Conservation (phyloP, 768 basidiomycete species). For the Boletus rubropictus region DNA sequence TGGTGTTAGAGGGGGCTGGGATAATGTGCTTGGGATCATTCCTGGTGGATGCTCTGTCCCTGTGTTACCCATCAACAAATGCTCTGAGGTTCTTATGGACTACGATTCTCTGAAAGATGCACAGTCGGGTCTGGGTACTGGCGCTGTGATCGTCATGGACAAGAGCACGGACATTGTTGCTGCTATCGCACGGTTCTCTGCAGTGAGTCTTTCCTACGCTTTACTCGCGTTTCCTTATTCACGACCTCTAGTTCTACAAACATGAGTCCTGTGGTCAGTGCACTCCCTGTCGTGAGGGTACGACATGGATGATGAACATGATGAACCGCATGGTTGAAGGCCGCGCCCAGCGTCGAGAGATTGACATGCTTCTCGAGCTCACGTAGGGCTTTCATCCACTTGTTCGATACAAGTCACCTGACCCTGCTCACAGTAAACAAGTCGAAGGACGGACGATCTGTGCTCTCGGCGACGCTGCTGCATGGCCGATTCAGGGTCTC, state of each 20-base stretch:
- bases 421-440: constrained; percentile 64
- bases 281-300: constrained; percentile 90
- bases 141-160: constrained; percentile 99
- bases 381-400: constrained; percentile 49
- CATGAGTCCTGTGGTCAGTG: constrained; percentile 99
- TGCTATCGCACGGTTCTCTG: constrained; percentile 90
- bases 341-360: constrained; percentile 85
- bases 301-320: constrained; percentile 99
- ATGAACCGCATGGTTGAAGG: constrained; percentile 96
- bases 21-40: constrained; percentile 93
- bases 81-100: constrained; percentile 93
- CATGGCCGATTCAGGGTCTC: constrained; percentile 97
- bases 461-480: constrained; percentile 93
- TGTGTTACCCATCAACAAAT: constrained; percentile 76
- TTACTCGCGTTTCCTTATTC: background rate
- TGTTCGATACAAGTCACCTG: background rate
- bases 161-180: constrained; percentile 92
- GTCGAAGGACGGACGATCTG: constrained; percentile 96
- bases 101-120: constrained; percentile 96
- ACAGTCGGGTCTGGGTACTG: constrained; percentile 94
- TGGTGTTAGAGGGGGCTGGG: constrained; percentile 91
- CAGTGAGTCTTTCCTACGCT: constrained; percentile 36
- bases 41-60: constrained; percentile 95
- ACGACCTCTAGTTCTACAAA: constrained; percentile 77
- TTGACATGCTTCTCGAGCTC: constrained; percentile 95